Base-by-base conservation (phyloP, 768 basidiomycete genomes). In the Kwoniella dejecticola region DNA sequence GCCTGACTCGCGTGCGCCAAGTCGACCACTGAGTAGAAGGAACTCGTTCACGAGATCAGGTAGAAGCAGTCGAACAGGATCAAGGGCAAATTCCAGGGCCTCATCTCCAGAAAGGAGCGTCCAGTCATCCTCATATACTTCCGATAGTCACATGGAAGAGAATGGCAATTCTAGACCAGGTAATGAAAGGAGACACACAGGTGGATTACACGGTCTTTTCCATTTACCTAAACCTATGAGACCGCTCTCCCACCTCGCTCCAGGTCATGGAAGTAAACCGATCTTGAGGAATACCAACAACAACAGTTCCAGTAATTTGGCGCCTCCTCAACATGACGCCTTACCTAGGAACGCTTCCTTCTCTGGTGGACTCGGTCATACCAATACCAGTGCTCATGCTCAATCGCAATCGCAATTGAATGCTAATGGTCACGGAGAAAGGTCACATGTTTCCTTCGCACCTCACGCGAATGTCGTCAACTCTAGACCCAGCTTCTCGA, bases 101-200 rank as follows among this genome's bases (percentile, higher is more conserved):
- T 79, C 83, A 5, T 87, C 86, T 70, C 87, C 88, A 0, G 87
- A 88, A 53, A 81, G 82, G 81, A 81, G 57, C 38, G 44, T 33
- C 49, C 56, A 27, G 23, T 36, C 64, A n/a, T 24, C 45, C 4
- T 64, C 63, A 8, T 42, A 12, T 2, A 19, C n/a, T 17, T 29
- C 57, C 13, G 52, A 49, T 10, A 59, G 57, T 55, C 57, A 64
- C 23, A 42, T 41, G 1, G 52, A 52, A 23, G 57, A 58, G 13
- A 31, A 36, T 36, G 33, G 42, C 13, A 29, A 66, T 27, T 52
- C 54, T 17, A 53, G 76, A 77, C 56, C 80, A 79, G 41, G 82
- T 79, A 48, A 79, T 3, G 66, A 75, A 31, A 54, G 75, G 42
- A 56, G 75, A 41, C 52, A 62, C 6, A 60, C 57, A 4, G 71